phyloP scores from a whole-genome alignment of 1,139 yeast species.

The Kluyveromyces sp. region DNA sequence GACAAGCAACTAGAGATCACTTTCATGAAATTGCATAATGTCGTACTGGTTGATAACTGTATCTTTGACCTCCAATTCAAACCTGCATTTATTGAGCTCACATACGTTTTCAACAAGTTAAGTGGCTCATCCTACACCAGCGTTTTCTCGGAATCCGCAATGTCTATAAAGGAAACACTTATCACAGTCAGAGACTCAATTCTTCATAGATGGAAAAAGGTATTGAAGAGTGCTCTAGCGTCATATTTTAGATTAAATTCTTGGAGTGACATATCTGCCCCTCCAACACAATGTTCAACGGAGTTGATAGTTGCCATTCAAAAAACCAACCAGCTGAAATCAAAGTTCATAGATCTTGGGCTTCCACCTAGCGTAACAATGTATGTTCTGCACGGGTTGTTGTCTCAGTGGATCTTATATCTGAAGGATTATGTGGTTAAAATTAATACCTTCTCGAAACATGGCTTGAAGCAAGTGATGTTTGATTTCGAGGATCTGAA shows the following conservation, averaged over 20 bases:
- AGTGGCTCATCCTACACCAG: conserved; percentile 11
- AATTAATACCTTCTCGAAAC: conserved; percentile 50
- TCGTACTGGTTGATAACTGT: conserved; percentile 6
- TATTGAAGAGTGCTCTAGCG: conserved; percentile 24
- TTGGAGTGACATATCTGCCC: conserved; percentile 18
- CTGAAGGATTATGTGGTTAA: conserved; percentile 55
- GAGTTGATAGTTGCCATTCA: conserved; percentile 25
- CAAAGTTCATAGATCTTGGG: conserved; percentile 29
- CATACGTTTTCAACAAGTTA: conserved; percentile 9
- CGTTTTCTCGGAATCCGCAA: conserved; percentile 23
- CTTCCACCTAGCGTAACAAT: conserved; percentile 24
- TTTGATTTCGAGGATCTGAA: conserved; percentile 48
- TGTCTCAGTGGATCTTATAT: conserved; percentile 43
- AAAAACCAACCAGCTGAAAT: conserved; percentile 23
- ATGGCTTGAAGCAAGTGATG: conserved; percentile 52
- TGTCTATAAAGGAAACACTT: conserved; percentile 19
- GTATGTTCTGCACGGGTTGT: conserved; percentile 35
- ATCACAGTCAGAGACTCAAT: conserved; percentile 23
- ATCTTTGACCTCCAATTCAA: conserved; percentile 10
- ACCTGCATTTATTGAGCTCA: conserved; percentile 11
- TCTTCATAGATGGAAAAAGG: conserved; percentile 26
- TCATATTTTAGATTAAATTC: conserved; percentile 27
- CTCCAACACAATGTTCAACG: conserved; percentile 16
- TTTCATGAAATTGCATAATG: conserved; percentile 20
- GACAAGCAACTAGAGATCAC: conserved; percentile 22